A percentile compares a stretch with the other conserved stretches of the same genome.
phyloP scores from a whole-genome alignment of 2,329 filamentous ascomycete genomes.

The Harringtonia lauricola region DNA sequence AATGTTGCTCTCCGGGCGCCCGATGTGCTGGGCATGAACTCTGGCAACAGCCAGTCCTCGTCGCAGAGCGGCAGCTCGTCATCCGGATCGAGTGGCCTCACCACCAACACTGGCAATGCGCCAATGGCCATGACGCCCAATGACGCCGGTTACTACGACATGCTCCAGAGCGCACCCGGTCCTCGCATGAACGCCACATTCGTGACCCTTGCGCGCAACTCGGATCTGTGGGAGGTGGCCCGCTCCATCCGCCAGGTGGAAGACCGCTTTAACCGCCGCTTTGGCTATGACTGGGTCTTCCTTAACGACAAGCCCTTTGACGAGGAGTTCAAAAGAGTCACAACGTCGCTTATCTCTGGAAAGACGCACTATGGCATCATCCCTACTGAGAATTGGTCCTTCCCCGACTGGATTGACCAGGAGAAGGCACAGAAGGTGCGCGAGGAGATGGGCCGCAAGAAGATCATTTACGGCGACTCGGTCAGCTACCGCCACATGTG shows the following conservation, averaged over 20 bases:
- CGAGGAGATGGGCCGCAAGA: conserved; percentile 84
- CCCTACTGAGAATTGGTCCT: conserved; percentile 90
- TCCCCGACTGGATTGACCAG: conserved; percentile 90
- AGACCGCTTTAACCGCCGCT: conserved; percentile 94
- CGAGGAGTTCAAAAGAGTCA: conserved; percentile 86
- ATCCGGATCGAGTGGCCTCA: conserved; percentile 3
- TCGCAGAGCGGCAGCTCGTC: not conserved
- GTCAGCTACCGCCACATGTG: conserved; percentile 99
- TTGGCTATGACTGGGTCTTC: conserved; percentile 99
- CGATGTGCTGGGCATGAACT: conserved; percentile 11
- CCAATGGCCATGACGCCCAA: conserved; percentile 41
- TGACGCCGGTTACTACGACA: conserved; percentile 40
- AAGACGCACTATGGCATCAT: conserved; percentile 88
- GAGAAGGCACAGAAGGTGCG: conserved; percentile 84
- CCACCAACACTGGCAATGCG: conserved; percentile 7
- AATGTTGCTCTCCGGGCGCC: conserved; percentile 23
- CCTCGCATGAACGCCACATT: conserved; percentile 94
- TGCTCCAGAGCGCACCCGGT: conserved; percentile 44
- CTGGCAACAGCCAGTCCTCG: too few relatives aligned
- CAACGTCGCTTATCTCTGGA: conserved; percentile 79
- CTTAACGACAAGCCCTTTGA: conserved; percentile 94
- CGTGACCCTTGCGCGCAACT: conserved; percentile 87
- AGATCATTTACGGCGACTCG: conserved; percentile 98
- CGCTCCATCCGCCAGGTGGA: conserved; percentile 93
- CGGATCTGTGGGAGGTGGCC: conserved; percentile 92